Base-by-base conservation (phyloP, 1,284 basidiomycete genomes). In the Heterobasidion occidentale region DNA sequence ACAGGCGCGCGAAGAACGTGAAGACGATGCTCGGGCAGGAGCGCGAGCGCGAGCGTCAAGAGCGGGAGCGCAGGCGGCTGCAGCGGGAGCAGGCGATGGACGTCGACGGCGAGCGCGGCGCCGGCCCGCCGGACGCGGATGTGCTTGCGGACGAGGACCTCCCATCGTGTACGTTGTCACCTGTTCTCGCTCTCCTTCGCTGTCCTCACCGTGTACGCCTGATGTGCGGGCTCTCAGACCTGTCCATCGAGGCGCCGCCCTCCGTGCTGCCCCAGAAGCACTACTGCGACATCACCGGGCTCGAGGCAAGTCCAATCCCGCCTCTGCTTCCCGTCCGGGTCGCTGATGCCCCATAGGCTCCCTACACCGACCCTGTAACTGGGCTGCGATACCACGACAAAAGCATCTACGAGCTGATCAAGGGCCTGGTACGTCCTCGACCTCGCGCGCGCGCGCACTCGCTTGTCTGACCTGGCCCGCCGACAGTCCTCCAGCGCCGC, bases 211-310 rank as follows among this genome's bases (percentile, higher is more conserved):
- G n/a, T 11, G n/a, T 15, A 35, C 14, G 38, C 48, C 53, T 54
- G 54, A 55, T n/a, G 17, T 9, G n/a, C 45, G n/a, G 6, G 35
- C 17, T 36, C 12, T 11, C 53, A 93, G 90, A 93, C 63, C 79
- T 81, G 0, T 88, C 86, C 1, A 90, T 94, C 51, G 92, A 94
- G 65, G 90, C 92, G 8, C 90, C 92, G 0, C 92, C 91, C 0
- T 92, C 88, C 14, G 68, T 94, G 1, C 72, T 90, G 7, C 92
- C 92, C 2, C 84, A 84, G 54, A 80, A 82, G 60, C 84, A 86
- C 61, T 92, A 90, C 60, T 94, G 92, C 64, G 92, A 94, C 69
- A 90, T 94, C 6, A 94, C 92, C 0, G 91, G 92, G 0, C 74
- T 94, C 7, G 87, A 92, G 70, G 90, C 88, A 56, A 14, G 27